These are phyloP conservation scores for Neoarthrinium moseri DNA, from an alignment of 2,329 filamentous ascomycete genomes.

Conservation along the genomic window DNA sequence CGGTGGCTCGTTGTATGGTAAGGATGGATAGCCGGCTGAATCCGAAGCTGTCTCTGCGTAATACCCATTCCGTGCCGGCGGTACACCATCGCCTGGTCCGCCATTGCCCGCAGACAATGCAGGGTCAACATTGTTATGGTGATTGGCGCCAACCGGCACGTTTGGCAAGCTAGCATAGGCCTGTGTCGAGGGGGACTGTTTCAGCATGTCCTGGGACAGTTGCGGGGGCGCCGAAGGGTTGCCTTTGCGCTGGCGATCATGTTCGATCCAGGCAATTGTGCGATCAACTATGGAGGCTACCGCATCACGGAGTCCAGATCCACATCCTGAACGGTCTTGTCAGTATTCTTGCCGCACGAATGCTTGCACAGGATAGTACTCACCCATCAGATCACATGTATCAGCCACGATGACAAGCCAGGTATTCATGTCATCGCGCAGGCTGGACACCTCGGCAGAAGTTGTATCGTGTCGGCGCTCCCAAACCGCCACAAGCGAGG, in stretches of 20 bases:
- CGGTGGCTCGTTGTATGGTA: conserved; percentile 23
- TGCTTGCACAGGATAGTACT: conserved; percentile 26
- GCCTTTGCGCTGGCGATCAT: conserved; percentile 41
- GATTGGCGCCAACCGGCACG: conserved; percentile 14
- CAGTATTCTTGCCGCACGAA: too few relatives aligned
- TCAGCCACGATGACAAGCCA: conserved; percentile 71
- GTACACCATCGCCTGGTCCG: conserved; percentile 20
- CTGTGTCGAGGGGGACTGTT: conserved; percentile 27
- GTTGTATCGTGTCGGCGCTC: conserved; percentile 63
- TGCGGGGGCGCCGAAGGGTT: conserved; percentile 16
- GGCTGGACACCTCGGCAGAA: conserved; percentile 53
- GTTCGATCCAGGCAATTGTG: conserved; percentile 52
- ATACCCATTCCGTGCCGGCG: conserved; percentile 21
- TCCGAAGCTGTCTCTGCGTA: conserved; percentile 24
- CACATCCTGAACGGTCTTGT: conserved; percentile 47
- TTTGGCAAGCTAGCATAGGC: conserved; percentile 22
- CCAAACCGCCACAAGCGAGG: conserved; percentile 67
- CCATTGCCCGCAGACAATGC: conserved; percentile 12
- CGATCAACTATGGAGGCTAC: conserved; percentile 48
- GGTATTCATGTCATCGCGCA: conserved; percentile 65
- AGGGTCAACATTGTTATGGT: conserved; percentile 19
- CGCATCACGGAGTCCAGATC: conserved; percentile 40
- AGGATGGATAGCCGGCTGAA: conserved; percentile 21
- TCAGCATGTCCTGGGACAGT: conserved; percentile 26
- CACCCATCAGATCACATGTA: conserved; percentile 65